These are phyloP conservation scores for Spathaspora passalidarum DNA, from an alignment of 805 yeast species.

Conservation along the genomic window DNA sequence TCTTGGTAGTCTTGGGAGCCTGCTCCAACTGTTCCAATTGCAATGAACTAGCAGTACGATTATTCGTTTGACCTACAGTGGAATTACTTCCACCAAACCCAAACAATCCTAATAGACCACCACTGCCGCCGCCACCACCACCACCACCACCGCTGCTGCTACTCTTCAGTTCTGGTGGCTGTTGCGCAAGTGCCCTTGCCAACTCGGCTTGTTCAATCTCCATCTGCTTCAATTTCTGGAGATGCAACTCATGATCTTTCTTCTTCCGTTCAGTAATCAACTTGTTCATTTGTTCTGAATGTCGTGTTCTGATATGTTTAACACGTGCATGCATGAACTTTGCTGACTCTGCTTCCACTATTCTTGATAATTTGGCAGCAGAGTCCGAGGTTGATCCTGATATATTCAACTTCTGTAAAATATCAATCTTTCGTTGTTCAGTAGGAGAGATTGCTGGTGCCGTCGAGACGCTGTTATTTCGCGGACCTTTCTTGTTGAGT, in stretches of 20 bases:
- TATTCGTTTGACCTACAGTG: not conserved
- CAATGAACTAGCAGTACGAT: not conserved
- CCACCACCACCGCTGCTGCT: slow-evolving; percentile 14
- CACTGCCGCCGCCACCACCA: too few relatives aligned
- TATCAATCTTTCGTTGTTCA: not conserved
- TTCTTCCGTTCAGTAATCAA: slow-evolving; percentile 37
- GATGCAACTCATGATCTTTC: slow-evolving; percentile 36
- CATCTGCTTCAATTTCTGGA: slow-evolving; percentile 31
- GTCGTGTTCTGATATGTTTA: slow-evolving; percentile 35
- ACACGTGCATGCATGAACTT: slow-evolving; percentile 38
- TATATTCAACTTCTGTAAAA: slow-evolving; percentile 2
- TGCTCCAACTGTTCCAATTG: not conserved
- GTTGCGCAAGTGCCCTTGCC: slow-evolving; percentile 19
- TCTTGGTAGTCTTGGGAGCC: not conserved
- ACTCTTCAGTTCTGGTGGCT: slow-evolving; percentile 3
- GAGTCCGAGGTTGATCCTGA: slow-evolving; percentile 3
- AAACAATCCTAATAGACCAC: slow-evolving; percentile 31
- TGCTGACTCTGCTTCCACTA: slow-evolving; percentile 36
- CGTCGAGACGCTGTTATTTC: slow-evolving; percentile 4
- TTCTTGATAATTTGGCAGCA: slow-evolving; percentile 22
- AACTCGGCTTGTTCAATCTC: slow-evolving; percentile 38
- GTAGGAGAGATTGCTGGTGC: slow-evolving; percentile 2
- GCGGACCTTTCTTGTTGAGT: slow-evolving; percentile 3
- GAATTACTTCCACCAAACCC: slow-evolving; percentile 15
- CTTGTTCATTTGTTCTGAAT: slow-evolving; percentile 32